Evolutionary conservation across 2,329 filamentous ascomycete species (phyloP).

Genomic region (Acrocalymma vagum): DNA sequence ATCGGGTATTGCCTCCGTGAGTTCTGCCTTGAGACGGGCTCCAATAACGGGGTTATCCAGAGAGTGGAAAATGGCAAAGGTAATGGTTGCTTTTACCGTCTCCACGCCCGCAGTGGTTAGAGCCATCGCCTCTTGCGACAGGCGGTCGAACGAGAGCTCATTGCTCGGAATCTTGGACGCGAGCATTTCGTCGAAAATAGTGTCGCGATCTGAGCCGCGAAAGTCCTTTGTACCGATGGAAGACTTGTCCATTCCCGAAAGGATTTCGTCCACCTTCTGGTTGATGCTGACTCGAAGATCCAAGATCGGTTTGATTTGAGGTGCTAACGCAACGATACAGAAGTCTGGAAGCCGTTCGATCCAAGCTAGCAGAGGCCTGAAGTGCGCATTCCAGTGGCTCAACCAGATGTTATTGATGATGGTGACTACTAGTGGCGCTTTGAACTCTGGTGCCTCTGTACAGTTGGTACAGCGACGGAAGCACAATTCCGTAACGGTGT

Average conservation of each 20-base stretch:
- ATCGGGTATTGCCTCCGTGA: slow-evolving; percentile 20
- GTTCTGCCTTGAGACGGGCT: slow-evolving; percentile 20
- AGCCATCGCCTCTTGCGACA: slow-evolving; percentile 26
- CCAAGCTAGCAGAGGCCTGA: not conserved
- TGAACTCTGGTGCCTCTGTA: slow-evolving; percentile 3
- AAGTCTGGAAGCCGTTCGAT: not conserved
- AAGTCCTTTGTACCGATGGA: slow-evolving; percentile 1
- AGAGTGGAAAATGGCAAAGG: slow-evolving; percentile 23
- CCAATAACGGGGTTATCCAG: slow-evolving; percentile 14
- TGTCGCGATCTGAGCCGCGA: slow-evolving; percentile 1
- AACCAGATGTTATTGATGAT: not conserved
- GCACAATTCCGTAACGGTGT: slow-evolving; percentile 4
- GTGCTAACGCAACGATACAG: not conserved
- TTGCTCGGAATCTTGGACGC: slow-evolving; percentile 1
- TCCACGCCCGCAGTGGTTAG: slow-evolving; percentile 32
- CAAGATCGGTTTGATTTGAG: no score
- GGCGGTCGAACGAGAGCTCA: slow-evolving; percentile 2
- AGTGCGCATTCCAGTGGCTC: slow-evolving; percentile 6
- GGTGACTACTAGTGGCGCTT: slow-evolving; percentile 1
- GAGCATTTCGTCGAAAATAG: slow-evolving; percentile 14
- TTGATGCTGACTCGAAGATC: no score
- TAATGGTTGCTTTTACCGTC: slow-evolving; percentile 20
- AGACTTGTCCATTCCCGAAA: not conserved
- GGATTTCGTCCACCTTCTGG: no score
- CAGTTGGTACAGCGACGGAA: slow-evolving; percentile 9